Evolutionary conservation across 2,329 filamentous ascomycete species (phyloP).

Genomic region (Aspergillus sp.): DNA sequence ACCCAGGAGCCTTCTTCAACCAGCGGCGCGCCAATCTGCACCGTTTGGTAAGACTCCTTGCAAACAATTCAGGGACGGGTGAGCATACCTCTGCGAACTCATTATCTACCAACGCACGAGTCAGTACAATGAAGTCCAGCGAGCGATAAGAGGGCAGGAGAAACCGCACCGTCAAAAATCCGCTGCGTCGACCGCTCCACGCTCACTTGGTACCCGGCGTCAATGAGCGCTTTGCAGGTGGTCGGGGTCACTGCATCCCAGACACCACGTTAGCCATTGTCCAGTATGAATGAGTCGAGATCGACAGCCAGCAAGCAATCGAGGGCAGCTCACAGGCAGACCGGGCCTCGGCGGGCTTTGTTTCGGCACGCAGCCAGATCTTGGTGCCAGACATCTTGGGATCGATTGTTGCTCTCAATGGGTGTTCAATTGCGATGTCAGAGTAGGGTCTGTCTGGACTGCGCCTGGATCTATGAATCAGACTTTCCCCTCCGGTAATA

Average conservation of each 20-base stretch:
- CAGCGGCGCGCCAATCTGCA: constrained; percentile 52
- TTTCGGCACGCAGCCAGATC: constrained; percentile 51
- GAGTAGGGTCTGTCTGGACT: constrained; percentile 2
- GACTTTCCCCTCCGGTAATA: constrained; percentile 19
- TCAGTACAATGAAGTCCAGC: constrained; percentile 5
- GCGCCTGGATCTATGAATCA: constrained; percentile 17
- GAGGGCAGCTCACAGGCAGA: constrained; percentile 39
- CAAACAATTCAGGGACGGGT: neutral
- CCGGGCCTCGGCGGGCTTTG: constrained; percentile 50
- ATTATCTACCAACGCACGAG: constrained; percentile 15
- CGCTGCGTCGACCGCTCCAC: constrained; percentile 60
- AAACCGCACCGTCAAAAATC: constrained; percentile 43
- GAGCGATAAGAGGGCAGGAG: neutral
- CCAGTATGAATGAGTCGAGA: no score
- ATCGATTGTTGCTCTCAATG: constrained; percentile 7
- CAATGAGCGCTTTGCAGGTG: constrained; percentile 53
- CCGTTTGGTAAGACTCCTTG: neutral
- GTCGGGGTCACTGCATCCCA: constrained; percentile 35
- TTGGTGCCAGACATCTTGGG: constrained; percentile 27
- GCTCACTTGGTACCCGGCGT: constrained; percentile 59
- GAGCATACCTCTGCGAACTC: constrained; percentile 26
- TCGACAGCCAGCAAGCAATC: no score
- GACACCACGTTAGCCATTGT: constrained; percentile 7
- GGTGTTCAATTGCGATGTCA: constrained; percentile 4
- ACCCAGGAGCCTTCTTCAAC: constrained; percentile 59